A percentile compares a stretch with the other conserved stretches of the same genome.
Conservation (phyloP, 2,329 filamentous ascomycete genomes). For the Macrophomina pseudophaseolina region DNA sequence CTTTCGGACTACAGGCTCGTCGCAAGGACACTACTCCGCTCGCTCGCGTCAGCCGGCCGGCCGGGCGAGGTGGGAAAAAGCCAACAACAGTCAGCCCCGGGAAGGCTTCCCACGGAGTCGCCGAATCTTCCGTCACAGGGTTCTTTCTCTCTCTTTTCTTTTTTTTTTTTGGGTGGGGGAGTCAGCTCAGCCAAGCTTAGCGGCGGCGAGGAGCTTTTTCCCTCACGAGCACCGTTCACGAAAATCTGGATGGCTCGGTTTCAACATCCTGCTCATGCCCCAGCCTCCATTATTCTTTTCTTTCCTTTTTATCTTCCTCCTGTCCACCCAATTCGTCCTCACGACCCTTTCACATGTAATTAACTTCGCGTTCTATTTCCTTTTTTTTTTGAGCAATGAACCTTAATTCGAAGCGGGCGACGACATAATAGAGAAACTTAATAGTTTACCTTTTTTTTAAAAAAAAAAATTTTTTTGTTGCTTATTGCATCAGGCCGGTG, state of each 20-base stretch:
- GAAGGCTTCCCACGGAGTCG: not conserved
- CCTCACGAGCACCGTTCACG: not conserved
- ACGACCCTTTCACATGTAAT: not conserved
- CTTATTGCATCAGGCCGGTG: not conserved
- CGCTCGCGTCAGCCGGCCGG: not conserved
- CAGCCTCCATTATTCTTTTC: not conserved
- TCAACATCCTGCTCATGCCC: not conserved
- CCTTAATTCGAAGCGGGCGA: not conserved
- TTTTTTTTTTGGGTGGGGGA: not conserved
- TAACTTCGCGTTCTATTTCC: too few species aligned
- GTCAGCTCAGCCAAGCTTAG: not conserved
- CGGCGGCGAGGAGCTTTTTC: not conserved
- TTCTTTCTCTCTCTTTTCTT: not conserved
- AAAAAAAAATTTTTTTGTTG: not conserved
- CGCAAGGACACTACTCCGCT: not conserved
- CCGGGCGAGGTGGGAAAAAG: too few species aligned
- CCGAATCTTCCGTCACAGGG: slow-evolving; percentile 11
- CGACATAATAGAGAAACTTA: slow-evolving; percentile 6
- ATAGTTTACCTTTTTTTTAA: not conserved
- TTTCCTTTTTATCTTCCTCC: not conserved
- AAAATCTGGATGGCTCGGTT: not conserved
- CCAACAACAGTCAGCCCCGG: not conserved
- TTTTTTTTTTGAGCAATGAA: not conserved
- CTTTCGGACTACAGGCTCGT: not conserved
- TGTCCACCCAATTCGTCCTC: not conserved